Conservation (phyloP, 192 early-diverging fungal species). For the Rhizoclosmatium sp. region DNA sequence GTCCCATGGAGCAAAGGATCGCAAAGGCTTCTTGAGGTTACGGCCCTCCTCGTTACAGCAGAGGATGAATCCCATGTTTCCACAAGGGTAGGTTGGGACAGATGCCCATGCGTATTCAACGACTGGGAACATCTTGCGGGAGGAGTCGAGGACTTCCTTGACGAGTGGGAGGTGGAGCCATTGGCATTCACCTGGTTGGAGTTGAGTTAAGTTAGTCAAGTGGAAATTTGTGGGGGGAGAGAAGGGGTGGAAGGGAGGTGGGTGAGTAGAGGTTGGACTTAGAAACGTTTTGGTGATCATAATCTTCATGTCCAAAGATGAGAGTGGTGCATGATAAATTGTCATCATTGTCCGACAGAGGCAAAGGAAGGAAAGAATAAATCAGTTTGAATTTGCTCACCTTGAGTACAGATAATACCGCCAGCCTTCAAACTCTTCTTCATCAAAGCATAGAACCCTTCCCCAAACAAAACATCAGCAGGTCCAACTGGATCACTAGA, state of each 20-base stretch:
- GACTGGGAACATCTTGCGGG: conserved; percentile 83
- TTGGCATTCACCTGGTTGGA: conserved; percentile 86
- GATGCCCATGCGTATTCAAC: conserved; percentile 94
- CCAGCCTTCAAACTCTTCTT: conserved; percentile 84
- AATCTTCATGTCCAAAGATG: conserved; percentile 44
- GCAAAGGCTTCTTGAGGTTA: conserved; percentile 80
- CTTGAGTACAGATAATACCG: conserved; percentile 96
- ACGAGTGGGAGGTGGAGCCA: conserved; percentile 97
- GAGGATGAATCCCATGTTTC: conserved; percentile 96
- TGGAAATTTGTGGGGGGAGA: neutral
- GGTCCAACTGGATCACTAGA: conserved; percentile 98
- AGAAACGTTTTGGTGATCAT: conserved; percentile 43
- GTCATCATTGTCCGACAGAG: conserved; percentile 41
- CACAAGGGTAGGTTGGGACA: conserved; percentile 97
- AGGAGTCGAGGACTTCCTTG: conserved; percentile 84
- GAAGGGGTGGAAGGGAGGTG: neutral
- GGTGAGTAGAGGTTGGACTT: conserved; percentile 11
- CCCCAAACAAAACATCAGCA: conserved; percentile 92
- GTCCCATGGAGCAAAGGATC: conserved; percentile 83
- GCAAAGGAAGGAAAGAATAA: neutral
- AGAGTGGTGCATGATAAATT: conserved; percentile 59
- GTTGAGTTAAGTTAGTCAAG: neutral
- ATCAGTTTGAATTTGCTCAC: conserved; percentile 47
- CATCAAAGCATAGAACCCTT: conserved; percentile 94
- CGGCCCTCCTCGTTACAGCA: conserved; percentile 84